Evolutionary conservation across 2,329 filamentous ascomycete species (phyloP).

Genomic region (Lachnellula suecica): DNA sequence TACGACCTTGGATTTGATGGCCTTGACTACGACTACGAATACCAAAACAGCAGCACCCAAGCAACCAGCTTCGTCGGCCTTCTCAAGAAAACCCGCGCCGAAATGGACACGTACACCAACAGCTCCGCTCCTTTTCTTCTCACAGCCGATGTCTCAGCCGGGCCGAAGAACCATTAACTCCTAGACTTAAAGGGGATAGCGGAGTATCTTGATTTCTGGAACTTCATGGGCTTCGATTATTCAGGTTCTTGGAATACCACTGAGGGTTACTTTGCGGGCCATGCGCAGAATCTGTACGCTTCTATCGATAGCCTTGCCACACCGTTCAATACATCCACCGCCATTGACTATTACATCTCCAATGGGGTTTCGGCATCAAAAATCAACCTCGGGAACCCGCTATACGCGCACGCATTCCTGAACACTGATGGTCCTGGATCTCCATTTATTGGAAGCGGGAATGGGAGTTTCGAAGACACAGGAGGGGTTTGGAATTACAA

Average conservation of each 20-base stretch:
- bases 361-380: slow-evolving; percentile 64
- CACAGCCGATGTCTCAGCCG: slow-evolving; percentile 52
- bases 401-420: slow-evolving; percentile 74
- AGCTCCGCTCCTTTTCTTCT: slow-evolving; percentile 50
- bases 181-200: slow-evolving; percentile 48
- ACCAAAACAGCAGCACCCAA: slow-evolving; percentile 23
- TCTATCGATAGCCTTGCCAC: slow-evolving; percentile 56
- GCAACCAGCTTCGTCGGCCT: slow-evolving; percentile 33
- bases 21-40: slow-evolving; percentile 38
- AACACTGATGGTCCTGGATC: slow-evolving; percentile 64
- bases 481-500: slow-evolving; percentile 82
- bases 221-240: slow-evolving; percentile 74
- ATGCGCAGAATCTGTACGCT: slow-evolving; percentile 70
- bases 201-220: slow-evolving; percentile 50
- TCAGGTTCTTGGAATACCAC: slow-evolving; percentile 62
- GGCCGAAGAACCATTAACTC: slow-evolving; percentile 45
- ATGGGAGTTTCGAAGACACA: slow-evolving; percentile 63
- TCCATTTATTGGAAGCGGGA: slow-evolving; percentile 62
- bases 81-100: slow-evolving; percentile 31
- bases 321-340: slow-evolving; percentile 66
- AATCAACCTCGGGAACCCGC: slow-evolving; percentile 74
- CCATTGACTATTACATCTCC: slow-evolving; percentile 63
- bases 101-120: slow-evolving; percentile 45
- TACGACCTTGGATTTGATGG: slow-evolving; percentile 68
- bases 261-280: slow-evolving; percentile 54